phyloP scores from a whole-genome alignment of 768 basidiomycete genomes.

The Xerocomus spinulosus region DNA sequence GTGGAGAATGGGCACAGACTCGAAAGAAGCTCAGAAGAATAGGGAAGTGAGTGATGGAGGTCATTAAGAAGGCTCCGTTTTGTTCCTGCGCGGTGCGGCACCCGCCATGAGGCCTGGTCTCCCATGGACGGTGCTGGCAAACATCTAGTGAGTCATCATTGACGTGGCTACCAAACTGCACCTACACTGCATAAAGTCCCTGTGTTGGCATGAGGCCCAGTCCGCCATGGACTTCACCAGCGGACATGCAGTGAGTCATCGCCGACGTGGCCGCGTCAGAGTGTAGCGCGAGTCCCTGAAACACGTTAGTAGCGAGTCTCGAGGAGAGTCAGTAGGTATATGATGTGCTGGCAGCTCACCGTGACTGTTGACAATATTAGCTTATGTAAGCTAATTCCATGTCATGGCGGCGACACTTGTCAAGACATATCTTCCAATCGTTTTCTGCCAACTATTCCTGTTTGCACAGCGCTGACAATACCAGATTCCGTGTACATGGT shows the following conservation, averaged over 20 bases:
- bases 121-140: conserved; percentile 2
- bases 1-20: neutral
- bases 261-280: neutral
- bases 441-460: too few relatives aligned
- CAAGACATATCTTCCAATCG: too few relatives aligned
- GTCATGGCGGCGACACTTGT: too few relatives aligned
- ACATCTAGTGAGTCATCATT: neutral
- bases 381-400: too few relatives aligned
- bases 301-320: too few relatives aligned
- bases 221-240: conserved; percentile 1
- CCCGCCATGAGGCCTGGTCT: conserved; percentile 9
- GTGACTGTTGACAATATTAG: too few relatives aligned
- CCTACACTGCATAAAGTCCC: neutral
- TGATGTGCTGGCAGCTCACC: too few relatives aligned
- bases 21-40: conserved; percentile 3
- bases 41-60: conserved; percentile 3
- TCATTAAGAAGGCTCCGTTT: conserved; percentile 6
- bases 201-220: conserved; percentile 10
- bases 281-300: neutral
- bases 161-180: neutral
- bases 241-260: conserved; percentile 3
- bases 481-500: too few relatives aligned
- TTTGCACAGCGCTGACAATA: too few relatives aligned
- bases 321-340: too few relatives aligned
- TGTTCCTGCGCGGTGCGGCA: conserved; percentile 3